These are phyloP conservation scores for Epichloe coenophiala DNA, from an alignment of 2,329 filamentous ascomycete species.

Conservation along the genomic window DNA sequence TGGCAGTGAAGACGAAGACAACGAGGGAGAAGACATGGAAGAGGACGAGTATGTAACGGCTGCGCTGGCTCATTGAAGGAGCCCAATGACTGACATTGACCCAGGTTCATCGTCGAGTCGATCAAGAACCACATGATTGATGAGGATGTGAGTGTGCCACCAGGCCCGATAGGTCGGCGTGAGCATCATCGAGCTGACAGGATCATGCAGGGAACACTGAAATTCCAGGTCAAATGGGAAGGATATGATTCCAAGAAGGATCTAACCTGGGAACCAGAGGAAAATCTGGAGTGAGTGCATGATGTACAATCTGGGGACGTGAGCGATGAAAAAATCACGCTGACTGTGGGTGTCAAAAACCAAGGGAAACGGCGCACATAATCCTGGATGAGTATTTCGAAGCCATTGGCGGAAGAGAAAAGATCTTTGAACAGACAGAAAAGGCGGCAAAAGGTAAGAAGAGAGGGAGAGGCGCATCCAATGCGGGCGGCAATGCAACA, in stretches of 20 bases:
- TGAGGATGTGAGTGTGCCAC: conserved; percentile 30
- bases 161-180: neutral
- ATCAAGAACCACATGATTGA: conserved; percentile 54
- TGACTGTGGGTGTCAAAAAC: neutral
- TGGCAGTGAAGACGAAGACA: conserved; percentile 18
- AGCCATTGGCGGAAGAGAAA: conserved; percentile 48
- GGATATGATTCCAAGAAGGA: conserved; percentile 59
- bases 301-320: neutral
- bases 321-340: neutral
- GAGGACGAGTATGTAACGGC: conserved; percentile 28
- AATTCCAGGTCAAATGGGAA: conserved; percentile 69
- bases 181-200: conserved; percentile 2
- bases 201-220: conserved; percentile 29
- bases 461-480: conserved; percentile 33
- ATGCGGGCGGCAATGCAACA: conserved; percentile 20
- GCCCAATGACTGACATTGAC: conserved; percentile 6
- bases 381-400: conserved; percentile 52
- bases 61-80: conserved; percentile 9
- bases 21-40: conserved; percentile 16
- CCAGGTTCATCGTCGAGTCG: conserved; percentile 60
- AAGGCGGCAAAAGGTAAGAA: conserved; percentile 42
- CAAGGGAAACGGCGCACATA: conserved; percentile 43
- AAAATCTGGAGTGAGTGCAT: conserved; percentile 33
- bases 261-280: conserved; percentile 66
- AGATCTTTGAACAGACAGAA: conserved; percentile 36